Conservation (phyloP, 192 early-diverging fungal species). For the Coemansia sp. region DNA sequence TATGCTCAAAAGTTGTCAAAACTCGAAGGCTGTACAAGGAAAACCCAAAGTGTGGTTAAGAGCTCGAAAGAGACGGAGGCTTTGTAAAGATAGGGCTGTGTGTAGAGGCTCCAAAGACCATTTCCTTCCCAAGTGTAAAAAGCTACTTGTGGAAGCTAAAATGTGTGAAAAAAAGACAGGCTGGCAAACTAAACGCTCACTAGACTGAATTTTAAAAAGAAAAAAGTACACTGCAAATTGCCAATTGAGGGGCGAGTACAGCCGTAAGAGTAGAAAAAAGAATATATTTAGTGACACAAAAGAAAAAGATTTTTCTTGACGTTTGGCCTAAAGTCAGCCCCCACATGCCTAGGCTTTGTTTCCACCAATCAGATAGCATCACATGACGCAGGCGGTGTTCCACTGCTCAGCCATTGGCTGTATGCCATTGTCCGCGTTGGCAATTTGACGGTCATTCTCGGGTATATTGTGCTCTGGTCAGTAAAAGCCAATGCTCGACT, state of each 20-base stretch:
- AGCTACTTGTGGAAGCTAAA: neutral
- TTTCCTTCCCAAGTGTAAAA: neutral
- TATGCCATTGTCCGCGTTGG: neutral
- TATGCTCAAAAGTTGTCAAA: neutral
- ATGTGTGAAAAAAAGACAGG: neutral
- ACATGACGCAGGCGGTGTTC: neutral
- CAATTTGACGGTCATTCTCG: neutral
- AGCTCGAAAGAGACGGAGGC: slow-evolving; percentile 4
- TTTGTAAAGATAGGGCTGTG: neutral
- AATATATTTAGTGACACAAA: neutral
- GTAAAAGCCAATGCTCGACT: no score
- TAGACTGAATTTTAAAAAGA: neutral
- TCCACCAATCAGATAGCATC: slow-evolving; percentile 1
- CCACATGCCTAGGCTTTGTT: neutral
- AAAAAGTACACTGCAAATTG: neutral
- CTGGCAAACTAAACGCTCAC: neutral
- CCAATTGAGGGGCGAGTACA: no score
- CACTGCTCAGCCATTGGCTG: neutral
- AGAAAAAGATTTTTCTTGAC: neutral
- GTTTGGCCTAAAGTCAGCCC: neutral
- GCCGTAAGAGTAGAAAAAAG: no score
- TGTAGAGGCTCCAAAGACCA: neutral
- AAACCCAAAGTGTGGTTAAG: neutral
- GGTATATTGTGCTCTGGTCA: no score
- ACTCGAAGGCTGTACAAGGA: neutral